phyloP scores from a whole-genome alignment of 768 basidiomycete genomes.

The button mushroom (Agaricus bisporus) region DNA sequence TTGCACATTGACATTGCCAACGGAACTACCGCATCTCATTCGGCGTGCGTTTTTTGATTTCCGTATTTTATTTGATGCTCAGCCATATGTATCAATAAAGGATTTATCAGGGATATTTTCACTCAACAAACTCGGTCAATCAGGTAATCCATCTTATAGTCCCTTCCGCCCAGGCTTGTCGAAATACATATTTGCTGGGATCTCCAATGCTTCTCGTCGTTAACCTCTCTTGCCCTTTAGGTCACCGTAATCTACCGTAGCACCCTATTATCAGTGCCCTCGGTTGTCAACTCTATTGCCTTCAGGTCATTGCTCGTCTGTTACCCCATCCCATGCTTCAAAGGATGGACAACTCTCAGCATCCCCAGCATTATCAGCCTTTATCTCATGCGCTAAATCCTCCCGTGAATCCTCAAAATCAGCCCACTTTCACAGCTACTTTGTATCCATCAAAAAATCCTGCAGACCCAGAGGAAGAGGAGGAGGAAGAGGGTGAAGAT shows the following conservation, averaged over 20 bases:
- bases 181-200: neutral
- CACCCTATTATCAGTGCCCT: neutral
- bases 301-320: neutral
- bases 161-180: neutral
- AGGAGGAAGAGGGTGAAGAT: conserved; percentile 58
- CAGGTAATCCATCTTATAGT: conserved; percentile 15
- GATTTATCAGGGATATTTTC: conserved; percentile 23
- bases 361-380: conserved; percentile 76
- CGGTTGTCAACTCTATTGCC: conserved; percentile 1
- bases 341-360: conserved; percentile 65
- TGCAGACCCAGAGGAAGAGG: conserved; percentile 42
- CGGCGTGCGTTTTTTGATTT: conserved; percentile 12
- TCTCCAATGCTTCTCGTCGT: conserved; percentile 4
- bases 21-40: neutral
- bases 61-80: conserved; percentile 25
- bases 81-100: conserved; percentile 25
- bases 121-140: conserved; percentile 15
- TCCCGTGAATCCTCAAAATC: conserved; percentile 29
- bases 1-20: neutral
- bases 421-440: conserved; percentile 9
- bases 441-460: conserved; percentile 3
- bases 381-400: conserved; percentile 74
- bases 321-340: conserved; percentile 3
- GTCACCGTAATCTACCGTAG: conserved; percentile 1
- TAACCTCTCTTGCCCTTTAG: conserved; percentile 8